These are phyloP conservation scores for Backusella luteola DNA, from an alignment of 192 early-diverging fungal genomes.

Conservation along the genomic window DNA sequence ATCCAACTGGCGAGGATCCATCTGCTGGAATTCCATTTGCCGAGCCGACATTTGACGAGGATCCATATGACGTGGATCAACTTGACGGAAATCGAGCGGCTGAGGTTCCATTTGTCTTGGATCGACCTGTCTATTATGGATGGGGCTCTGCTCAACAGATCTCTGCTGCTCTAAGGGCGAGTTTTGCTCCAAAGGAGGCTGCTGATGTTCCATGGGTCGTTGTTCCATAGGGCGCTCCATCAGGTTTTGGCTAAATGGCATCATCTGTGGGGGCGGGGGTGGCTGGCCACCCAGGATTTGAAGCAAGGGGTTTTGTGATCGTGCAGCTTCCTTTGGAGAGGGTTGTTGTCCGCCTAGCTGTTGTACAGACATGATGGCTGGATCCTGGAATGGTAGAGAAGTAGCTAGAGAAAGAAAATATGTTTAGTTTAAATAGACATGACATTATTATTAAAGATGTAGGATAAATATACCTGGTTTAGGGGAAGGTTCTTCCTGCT, in stretches of 20 bases:
- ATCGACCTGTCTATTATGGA: background rate
- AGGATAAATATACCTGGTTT: background rate
- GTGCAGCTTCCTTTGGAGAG: background rate
- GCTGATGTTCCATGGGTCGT: slow-evolving; percentile 2
- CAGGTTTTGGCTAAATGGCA: background rate
- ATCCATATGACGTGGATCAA: background rate
- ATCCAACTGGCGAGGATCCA: slow-evolving; percentile 25
- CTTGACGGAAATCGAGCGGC: background rate
- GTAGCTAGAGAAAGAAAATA: slow-evolving; percentile 6
- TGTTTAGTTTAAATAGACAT: background rate
- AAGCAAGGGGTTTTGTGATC: slow-evolving; percentile 9
- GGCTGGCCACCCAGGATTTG: slow-evolving; percentile 12
- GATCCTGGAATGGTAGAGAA: slow-evolving; percentile 51
- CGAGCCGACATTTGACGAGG: background rate
- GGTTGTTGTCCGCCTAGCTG: slow-evolving; percentile 1
- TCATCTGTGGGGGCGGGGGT: background rate
- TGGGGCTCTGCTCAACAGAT: background rate
- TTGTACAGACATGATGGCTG: slow-evolving; percentile 59
- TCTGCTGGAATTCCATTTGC: background rate
- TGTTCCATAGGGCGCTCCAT: background rate
- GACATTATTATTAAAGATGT: background rate
- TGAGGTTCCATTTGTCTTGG: background rate
- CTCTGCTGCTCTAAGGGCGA: background rate
- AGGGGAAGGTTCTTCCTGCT: slow-evolving; percentile 9
- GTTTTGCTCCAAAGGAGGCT: background rate